These are phyloP conservation scores for Pichia inconspicua DNA, from an alignment of 1,139 yeast genomes.

Conservation along the genomic window DNA sequence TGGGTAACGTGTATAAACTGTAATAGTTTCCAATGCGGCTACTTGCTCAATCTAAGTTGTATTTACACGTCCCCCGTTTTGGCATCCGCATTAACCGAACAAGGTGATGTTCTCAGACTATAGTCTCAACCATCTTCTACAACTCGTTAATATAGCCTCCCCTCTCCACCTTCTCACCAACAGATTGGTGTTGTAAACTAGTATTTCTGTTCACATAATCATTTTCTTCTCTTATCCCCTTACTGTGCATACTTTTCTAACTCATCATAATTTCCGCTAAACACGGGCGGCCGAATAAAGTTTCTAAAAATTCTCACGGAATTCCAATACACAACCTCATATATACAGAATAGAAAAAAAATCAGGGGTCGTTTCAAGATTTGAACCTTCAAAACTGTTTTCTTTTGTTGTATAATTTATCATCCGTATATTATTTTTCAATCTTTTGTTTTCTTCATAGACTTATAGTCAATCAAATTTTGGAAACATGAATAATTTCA, in stretches of 20 bases:
- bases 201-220: too few species aligned
- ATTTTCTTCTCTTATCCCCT: too few species aligned
- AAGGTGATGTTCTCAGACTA: background rate
- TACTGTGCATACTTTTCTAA: background rate
- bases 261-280: background rate
- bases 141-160: background rate
- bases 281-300: background rate
- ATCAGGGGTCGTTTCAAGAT: background rate
- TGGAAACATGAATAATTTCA: background rate
- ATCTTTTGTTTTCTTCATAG: background rate
- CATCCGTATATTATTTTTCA: background rate
- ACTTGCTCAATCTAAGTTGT: too few species aligned
- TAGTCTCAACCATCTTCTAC: background rate
- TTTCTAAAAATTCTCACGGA: background rate
- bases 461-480: background rate
- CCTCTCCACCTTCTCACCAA: too few species aligned
- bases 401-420: too few species aligned
- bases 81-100: background rate
- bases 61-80: background rate
- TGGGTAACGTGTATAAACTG: too few species aligned
- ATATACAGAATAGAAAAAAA: background rate
- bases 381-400: background rate
- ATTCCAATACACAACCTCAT: background rate
- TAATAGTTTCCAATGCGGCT: background rate
- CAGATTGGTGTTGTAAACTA: too few species aligned